Evolutionary conservation across 331 rosid species (phyloP).

Genomic region (Dryas integrifolia): DNA sequence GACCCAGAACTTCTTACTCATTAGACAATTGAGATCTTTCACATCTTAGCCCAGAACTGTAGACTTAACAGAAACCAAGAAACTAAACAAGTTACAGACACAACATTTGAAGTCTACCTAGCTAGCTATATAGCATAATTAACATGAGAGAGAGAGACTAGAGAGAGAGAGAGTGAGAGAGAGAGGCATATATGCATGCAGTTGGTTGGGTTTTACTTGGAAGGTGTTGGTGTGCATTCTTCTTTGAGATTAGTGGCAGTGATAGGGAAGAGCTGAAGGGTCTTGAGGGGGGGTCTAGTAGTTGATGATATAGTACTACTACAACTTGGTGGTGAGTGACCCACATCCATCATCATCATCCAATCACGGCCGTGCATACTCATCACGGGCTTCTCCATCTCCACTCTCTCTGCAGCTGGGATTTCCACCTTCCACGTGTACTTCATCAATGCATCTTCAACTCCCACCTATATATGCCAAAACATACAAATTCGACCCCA

Average conservation of each 20-base stretch:
- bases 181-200: slow-evolving; percentile 15
- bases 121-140: background rate
- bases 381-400: slow-evolving; percentile 41
- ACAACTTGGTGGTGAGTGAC: slow-evolving; percentile 37
- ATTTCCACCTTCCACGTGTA: slow-evolving; percentile 36
- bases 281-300: slow-evolving; percentile 47
- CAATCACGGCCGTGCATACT: slow-evolving; percentile 46
- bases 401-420: slow-evolving; percentile 19
- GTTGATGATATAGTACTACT: slow-evolving; percentile 14
- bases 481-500: background rate
- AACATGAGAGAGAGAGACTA: no score
- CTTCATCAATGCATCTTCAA: slow-evolving; percentile 36
- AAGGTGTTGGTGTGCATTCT: slow-evolving; percentile 20
- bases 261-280: slow-evolving; percentile 84
- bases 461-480: slow-evolving; percentile 33
- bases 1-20: slow-evolving; percentile 23
- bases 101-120: slow-evolving; percentile 10
- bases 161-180: background rate
- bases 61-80: slow-evolving; percentile 6
- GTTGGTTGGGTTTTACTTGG: slow-evolving; percentile 11
- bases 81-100: slow-evolving; percentile 19
- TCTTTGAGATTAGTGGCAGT: slow-evolving; percentile 53
- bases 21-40: slow-evolving; percentile 38
- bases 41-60: slow-evolving; percentile 12
- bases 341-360: slow-evolving; percentile 41